A percentile compares a stretch with the other conserved stretches of the same genome.
Conservation (phyloP, 2,329 filamentous ascomycete genomes). For the Blastomyces silverae region DNA sequence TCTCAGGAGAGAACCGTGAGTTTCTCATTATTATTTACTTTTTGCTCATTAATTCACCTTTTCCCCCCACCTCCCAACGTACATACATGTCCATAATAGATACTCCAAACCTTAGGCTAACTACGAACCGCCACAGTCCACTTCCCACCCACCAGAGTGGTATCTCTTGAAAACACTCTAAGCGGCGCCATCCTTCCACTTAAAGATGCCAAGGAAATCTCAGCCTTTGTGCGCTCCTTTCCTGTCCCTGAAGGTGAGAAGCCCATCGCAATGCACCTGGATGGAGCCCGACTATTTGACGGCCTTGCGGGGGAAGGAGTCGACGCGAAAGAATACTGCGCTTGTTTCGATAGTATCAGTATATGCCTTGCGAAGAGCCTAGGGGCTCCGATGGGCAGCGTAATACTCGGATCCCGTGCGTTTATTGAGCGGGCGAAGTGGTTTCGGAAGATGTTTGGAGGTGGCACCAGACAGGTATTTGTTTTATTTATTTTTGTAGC, state of each 20-base stretch:
- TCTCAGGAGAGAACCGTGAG: conserved; percentile 27
- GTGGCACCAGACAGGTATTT: conserved; percentile 29
- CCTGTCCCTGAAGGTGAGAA: conserved; percentile 24
- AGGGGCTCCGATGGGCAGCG: conserved; percentile 31
- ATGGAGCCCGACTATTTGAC: conserved; percentile 31
- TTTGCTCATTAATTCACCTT: background rate
- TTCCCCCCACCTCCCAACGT: background rate
- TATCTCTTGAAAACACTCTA: conserved; percentile 30
- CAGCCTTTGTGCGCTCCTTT: conserved; percentile 26
- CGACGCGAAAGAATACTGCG: conserved; percentile 28
- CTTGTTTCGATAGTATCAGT: conserved; percentile 31
- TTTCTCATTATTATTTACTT: background rate
- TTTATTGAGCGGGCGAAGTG: conserved; percentile 30
- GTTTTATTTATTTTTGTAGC: background rate
- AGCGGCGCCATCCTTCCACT: conserved; percentile 28
- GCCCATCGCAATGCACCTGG: conserved; percentile 29
- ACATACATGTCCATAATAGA: background rate
- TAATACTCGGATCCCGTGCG: conserved; percentile 27
- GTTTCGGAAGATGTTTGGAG: conserved; percentile 32
- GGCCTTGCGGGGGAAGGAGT: conserved; percentile 25
- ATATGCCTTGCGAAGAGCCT: conserved; percentile 33
- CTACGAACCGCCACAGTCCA: conserved; percentile 22
- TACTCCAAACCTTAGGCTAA: background rate
- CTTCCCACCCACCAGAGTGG: conserved; percentile 29
- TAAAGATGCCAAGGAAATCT: conserved; percentile 28